These are phyloP conservation scores for Xylaria intraflava DNA, from an alignment of 495 filamentous ascomycete genomes.

Conservation along the genomic window DNA sequence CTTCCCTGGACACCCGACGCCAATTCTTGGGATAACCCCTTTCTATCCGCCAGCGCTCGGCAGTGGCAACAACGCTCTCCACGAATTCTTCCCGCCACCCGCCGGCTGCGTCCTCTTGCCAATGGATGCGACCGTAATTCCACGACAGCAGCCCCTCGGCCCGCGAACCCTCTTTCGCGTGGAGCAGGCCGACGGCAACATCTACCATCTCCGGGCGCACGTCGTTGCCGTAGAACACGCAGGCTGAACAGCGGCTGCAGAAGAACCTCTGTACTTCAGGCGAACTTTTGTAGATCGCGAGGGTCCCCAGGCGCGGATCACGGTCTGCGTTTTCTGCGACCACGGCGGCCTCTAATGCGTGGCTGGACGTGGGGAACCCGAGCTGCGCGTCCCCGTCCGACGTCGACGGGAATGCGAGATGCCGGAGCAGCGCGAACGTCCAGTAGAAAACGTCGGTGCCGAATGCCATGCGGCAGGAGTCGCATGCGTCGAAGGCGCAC, in stretches of 20 bases:
- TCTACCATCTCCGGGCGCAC: conserved; percentile 41
- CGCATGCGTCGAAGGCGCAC: conserved; percentile 41
- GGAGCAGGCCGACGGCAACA: conserved; percentile 44
- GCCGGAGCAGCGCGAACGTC: conserved; percentile 26
- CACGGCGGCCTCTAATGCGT: conserved; percentile 19
- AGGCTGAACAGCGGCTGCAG: conserved; percentile 47
- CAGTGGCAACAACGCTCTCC: conserved; percentile 6
- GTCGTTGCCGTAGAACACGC: conserved; percentile 42
- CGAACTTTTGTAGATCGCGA: conserved; percentile 40
- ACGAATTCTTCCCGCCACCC: conserved; percentile 24
- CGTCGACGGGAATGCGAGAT: conserved; percentile 17
- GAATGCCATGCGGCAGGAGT: conserved; percentile 42
- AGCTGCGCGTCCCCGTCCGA: not conserved
- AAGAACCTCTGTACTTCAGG: conserved; percentile 44
- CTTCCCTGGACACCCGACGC: conserved; percentile 12
- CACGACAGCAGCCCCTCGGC: conserved; percentile 35
- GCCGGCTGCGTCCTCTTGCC: conserved; percentile 15
- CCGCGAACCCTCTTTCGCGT: conserved; percentile 42
- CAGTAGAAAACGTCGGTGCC: conserved; percentile 44
- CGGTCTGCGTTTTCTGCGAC: conserved; percentile 9
- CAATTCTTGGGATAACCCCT: conserved; percentile 22
- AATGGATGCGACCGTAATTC: conserved; percentile 14
- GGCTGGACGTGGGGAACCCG: conserved; percentile 15
- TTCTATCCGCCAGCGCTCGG: conserved; percentile 19
- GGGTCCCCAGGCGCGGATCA: conserved; percentile 37